Evolutionary conservation across 2,329 filamentous ascomycete species (phyloP).

Genomic region (Botrytis paeoniae): DNA sequence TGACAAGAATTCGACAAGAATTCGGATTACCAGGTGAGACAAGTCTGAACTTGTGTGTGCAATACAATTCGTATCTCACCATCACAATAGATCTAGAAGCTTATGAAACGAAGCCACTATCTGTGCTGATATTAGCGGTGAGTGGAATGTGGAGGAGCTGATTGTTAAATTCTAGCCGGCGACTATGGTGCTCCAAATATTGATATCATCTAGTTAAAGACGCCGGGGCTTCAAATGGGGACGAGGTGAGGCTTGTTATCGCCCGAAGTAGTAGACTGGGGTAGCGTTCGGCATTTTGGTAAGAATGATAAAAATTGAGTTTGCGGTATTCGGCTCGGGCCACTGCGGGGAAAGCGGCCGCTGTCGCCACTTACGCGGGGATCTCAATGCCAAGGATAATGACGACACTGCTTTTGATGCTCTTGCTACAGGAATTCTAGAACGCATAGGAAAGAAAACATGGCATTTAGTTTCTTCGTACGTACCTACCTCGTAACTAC

Average conservation of each 20-base stretch:
- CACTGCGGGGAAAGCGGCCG: slow-evolving; percentile 3
- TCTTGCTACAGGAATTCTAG: neutral
- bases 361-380: neutral
- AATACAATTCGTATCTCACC: neutral
- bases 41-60: neutral
- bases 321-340: neutral
- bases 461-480: neutral
- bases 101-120: neutral
- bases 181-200: neutral
- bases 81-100: neutral
- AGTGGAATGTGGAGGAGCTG: neutral
- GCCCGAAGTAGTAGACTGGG: neutral
- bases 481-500: neutral
- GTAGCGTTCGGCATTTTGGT: neutral
- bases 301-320: neutral
- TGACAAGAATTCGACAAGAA: neutral
- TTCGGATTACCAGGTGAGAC: neutral
- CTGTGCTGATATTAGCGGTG: neutral
- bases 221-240: neutral
- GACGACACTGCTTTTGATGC: neutral
- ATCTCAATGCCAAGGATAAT: neutral
- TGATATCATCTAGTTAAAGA: neutral
- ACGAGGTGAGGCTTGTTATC: neutral
- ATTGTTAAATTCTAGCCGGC: neutral
- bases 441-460: neutral